Evolutionary conservation across 1,284 basidiomycete species (phyloP), one percentile per base, ranked within the genome.

Genomic region (Peniophora sp.): DNA sequence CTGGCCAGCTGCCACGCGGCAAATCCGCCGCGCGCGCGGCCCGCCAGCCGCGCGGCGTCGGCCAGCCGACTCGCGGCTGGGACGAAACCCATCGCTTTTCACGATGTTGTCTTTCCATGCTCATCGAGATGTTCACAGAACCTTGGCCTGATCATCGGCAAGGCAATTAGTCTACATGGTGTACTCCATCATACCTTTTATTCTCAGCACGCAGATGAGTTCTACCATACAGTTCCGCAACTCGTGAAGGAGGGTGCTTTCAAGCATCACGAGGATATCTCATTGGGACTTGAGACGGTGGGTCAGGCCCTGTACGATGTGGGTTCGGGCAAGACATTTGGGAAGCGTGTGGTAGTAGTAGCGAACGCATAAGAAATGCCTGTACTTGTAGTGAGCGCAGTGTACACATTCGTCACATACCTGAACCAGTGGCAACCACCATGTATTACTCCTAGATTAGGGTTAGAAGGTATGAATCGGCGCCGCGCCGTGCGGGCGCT

Each of bases 231-330:
- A 41, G 63, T 89, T 36, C 72, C 77, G 0, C 62, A 67, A 34
- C 71, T 75, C 55, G 62, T 85, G 45, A 72, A 72, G 3, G 69
- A 71, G 27, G 85, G 85, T 9, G 72, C 81, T 63, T 60, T 89
- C 54, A 78, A 82, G 63, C 75, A 79, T 59, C 67, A 68, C 11
- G 84, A 85, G 58, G 71, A 83, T 35, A 55, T 79, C 2, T 70
- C 63, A 19, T 63, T 71, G 0, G 77, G 79, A 0, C 59, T 87
- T 50, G 75, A 80, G 16, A 67, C 68, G 24, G 75, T 73, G 16
- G 77, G 77, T 0, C 69, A 79, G 12, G 78, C 68, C 0, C 60
- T 86, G 32, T 55, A 74, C 23, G 77, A 72, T 41, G 72, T 84
- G 8, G 77, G 75, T 59, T 70, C 69, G 43, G 84, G 83, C 0